Conservation (phyloP, 139 green algal species). For the Micractinium sp. region DNA sequence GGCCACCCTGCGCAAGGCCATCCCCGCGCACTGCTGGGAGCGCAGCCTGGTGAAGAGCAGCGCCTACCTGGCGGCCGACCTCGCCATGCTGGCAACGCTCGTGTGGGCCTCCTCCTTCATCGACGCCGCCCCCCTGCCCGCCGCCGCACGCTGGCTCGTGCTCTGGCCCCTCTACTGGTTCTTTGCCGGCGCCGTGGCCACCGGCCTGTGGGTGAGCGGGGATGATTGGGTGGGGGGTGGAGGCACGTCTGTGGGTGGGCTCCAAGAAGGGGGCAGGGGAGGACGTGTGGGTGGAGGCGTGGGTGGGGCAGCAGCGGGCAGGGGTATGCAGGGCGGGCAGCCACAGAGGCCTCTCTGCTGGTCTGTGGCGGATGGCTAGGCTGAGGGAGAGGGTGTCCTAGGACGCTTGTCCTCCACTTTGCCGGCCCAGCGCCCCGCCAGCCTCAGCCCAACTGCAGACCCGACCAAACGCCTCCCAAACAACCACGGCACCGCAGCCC, state of each 20-base stretch:
- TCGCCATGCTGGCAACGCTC: constrained; percentile 57
- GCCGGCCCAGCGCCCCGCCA: too few species aligned
- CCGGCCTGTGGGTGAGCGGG: constrained; percentile 81
- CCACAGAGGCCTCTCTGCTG: neutral
- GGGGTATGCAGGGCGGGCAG: too few species aligned
- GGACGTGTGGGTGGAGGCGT: neutral
- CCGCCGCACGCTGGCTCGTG: constrained; percentile 47
- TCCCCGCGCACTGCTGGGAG: constrained; percentile 89
- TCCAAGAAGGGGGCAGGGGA: too few species aligned
- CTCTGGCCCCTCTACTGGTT: constrained; percentile 85
- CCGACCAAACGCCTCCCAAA: too few species aligned
- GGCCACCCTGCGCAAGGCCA: constrained; percentile 72
- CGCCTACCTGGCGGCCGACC: constrained; percentile 72
- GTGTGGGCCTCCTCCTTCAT: constrained; percentile 62
- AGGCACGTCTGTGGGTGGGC: too few species aligned
- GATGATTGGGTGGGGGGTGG: too few species aligned
- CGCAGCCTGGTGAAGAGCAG: constrained; percentile 53
- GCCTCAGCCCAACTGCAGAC: too few species aligned
- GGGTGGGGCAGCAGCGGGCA: too few species aligned
- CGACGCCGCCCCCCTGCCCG: constrained; percentile 44
- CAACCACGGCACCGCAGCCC: too few species aligned
- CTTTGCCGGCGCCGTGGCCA: constrained; percentile 70
- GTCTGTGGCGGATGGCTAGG: too few species aligned
- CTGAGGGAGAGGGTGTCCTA: too few species aligned
- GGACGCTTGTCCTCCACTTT: too few species aligned